Conservation (phyloP, 495 filamentous ascomycete species). For the Letharia columbiana region DNA sequence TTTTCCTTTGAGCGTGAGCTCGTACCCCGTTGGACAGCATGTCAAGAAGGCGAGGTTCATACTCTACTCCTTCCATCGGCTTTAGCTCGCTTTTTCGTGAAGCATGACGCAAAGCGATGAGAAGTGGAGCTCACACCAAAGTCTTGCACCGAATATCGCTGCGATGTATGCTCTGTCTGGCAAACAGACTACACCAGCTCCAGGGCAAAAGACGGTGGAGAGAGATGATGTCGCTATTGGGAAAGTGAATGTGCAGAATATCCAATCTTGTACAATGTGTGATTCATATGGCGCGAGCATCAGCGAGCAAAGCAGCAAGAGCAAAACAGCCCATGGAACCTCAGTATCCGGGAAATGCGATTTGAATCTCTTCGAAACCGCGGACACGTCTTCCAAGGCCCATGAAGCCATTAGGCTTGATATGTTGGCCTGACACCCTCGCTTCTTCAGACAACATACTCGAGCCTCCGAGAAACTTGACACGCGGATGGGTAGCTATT, state of each 20-base stretch:
- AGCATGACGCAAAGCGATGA: slow-evolving; percentile 33
- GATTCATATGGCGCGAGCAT: slow-evolving; percentile 22
- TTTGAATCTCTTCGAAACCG: neutral
- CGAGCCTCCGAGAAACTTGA: neutral
- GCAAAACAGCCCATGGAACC: slow-evolving; percentile 17
- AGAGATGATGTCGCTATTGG: slow-evolving; percentile 3
- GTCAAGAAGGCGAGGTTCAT: slow-evolving; percentile 3
- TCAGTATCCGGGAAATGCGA: neutral
- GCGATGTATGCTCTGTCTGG: slow-evolving; percentile 26
- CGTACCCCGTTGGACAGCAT: slow-evolving; percentile 7
- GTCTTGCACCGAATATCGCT: slow-evolving; percentile 32
- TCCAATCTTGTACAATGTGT: slow-evolving; percentile 12
- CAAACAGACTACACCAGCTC: slow-evolving; percentile 26
- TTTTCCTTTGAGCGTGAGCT: slow-evolving; percentile 21
- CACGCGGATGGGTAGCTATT: neutral
- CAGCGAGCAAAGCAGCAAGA: slow-evolving; percentile 29
- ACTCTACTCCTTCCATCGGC: slow-evolving; percentile 33
- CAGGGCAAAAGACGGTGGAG: slow-evolving; percentile 15
- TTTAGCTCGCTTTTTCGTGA: slow-evolving; percentile 28
- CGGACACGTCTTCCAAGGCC: neutral
- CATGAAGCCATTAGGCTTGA: neutral
- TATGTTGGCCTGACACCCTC: neutral
- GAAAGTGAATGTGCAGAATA: slow-evolving; percentile 13
- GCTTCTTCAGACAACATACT: neutral
- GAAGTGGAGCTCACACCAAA: slow-evolving; percentile 41